Evolutionary conservation across 116 monocot species (phyloP).

Genomic region (Phalaenopsis hybrid): DNA sequence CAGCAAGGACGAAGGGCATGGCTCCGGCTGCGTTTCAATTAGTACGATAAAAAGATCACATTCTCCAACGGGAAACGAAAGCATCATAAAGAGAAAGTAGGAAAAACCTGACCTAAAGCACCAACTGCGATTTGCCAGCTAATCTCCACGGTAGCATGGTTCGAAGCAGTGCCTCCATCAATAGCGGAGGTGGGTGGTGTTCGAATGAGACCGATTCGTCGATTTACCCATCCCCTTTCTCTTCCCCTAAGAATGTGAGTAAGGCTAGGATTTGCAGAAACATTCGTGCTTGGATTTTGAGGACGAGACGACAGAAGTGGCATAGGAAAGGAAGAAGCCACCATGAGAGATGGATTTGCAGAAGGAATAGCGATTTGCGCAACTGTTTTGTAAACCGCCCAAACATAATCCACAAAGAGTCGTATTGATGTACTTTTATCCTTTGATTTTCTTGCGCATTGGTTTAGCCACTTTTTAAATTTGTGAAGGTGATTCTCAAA

Average conservation of each 20-base stretch:
- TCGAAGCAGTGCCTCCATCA: conserved; percentile 24
- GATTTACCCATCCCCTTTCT: not conserved
- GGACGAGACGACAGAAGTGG: not conserved
- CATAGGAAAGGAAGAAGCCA: not conserved
- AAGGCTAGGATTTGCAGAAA: not conserved
- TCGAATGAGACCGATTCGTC: not conserved
- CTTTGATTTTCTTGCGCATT: too few species aligned
- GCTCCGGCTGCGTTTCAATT: conserved; percentile 47
- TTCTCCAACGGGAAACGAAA: too few species aligned
- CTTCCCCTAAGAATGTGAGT: not conserved
- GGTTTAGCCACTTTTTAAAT: too few species aligned
- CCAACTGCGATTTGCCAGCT: conserved; percentile 76
- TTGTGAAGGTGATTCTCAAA: too few species aligned
- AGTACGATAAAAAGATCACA: not conserved
- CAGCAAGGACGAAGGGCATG: conserved; percentile 70
- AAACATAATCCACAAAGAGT: too few species aligned
- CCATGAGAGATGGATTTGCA: not conserved
- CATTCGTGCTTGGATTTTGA: not conserved
- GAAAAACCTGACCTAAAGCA: conserved; percentile 40
- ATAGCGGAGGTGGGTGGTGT: conserved; percentile 13
- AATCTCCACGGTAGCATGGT: conserved; percentile 35
- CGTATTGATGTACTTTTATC: too few species aligned
- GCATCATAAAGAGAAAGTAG: not conserved
- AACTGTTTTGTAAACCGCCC: not conserved
- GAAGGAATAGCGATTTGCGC: not conserved